These are phyloP conservation scores for Trametes hirsuta DNA, from an alignment of 1,284 basidiomycete genomes.

Conservation along the genomic window DNA sequence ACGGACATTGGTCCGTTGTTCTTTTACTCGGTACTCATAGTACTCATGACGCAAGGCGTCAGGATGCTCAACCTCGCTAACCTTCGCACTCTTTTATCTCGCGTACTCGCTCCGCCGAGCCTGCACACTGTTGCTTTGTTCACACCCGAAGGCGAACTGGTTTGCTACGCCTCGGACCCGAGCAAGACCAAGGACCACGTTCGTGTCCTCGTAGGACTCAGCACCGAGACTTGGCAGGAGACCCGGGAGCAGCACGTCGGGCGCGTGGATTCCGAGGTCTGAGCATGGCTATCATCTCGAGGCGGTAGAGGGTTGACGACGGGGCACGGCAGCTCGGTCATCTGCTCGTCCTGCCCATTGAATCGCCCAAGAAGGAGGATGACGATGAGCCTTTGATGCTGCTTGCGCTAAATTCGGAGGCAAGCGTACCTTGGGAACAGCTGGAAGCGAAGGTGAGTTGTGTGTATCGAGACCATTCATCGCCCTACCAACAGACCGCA, in stretches of 20 bases:
- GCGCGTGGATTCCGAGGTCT: conserved; percentile 76
- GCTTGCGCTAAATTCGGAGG: conserved; percentile 65
- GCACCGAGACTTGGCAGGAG: conserved; percentile 76
- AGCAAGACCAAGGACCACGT: conserved; percentile 68
- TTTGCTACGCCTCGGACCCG: conserved; percentile 56
- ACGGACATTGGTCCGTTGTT: neutral
- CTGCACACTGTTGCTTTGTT: conserved; percentile 66
- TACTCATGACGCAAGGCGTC: neutral
- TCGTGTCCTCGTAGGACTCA: conserved; percentile 68
- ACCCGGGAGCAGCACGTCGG: conserved; percentile 61
- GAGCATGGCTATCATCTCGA: conserved; percentile 13
- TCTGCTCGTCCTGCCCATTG: conserved; percentile 67
- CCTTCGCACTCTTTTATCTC: conserved; percentile 59
- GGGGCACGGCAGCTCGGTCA: conserved; percentile 59
- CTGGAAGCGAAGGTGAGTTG: conserved; percentile 59
- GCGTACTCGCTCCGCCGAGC: conserved; percentile 53
- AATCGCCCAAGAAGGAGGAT: conserved; percentile 23
- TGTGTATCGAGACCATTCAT: conserved; percentile 19
- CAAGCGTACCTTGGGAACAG: conserved; percentile 62
- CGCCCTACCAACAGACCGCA: neutral
- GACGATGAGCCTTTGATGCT: conserved; percentile 57
- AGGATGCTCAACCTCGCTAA: conserved; percentile 64
- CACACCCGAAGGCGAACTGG: conserved; percentile 63
- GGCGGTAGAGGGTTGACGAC: neutral
- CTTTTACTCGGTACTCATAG: neutral